phyloP scores from a whole-genome alignment of 257 asterid species.

The Phtheirospermum japonicum region DNA sequence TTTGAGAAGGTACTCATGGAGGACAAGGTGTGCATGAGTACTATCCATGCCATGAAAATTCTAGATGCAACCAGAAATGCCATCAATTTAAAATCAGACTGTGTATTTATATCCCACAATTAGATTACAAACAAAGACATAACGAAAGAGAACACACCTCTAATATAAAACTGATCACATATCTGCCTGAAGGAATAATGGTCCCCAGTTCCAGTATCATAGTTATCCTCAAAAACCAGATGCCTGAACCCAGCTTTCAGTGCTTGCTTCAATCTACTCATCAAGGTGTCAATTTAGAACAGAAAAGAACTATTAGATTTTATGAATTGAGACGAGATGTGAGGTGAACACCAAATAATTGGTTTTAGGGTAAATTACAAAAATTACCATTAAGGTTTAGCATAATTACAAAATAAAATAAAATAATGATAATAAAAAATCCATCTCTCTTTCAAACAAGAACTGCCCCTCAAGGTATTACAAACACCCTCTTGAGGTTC shows the following conservation, averaged over 20 bases:
- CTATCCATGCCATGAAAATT: too few relatives aligned
- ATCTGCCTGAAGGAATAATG: constrained; percentile 97
- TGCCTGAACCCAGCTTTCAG: constrained; percentile 92
- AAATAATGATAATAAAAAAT: too few relatives aligned
- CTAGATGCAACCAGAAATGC: too few relatives aligned
- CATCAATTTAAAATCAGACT: not conserved
- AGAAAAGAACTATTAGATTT: constrained; percentile 15
- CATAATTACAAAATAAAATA: too few relatives aligned
- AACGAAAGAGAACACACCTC: constrained; percentile 47
- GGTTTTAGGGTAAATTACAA: too few relatives aligned
- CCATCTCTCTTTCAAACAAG: too few relatives aligned
- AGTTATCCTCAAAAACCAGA: constrained; percentile 92
- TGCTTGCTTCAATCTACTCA: constrained; percentile 81
- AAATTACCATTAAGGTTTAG: too few relatives aligned
- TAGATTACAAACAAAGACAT: not conserved
- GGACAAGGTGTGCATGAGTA: too few relatives aligned
- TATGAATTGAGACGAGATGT: not conserved
- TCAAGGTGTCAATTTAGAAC: constrained; percentile 19
- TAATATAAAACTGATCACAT: constrained; percentile 81
- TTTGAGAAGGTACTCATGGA: too few relatives aligned
- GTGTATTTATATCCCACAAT: not conserved
- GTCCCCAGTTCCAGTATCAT: constrained; percentile 96
- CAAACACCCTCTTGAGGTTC: too few relatives aligned
- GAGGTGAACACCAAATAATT: not conserved
- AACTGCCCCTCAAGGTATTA: too few relatives aligned